Base-by-base conservation (phyloP, 2,329 filamentous ascomycete genomes). In the Scedosporium dehoogii region DNA sequence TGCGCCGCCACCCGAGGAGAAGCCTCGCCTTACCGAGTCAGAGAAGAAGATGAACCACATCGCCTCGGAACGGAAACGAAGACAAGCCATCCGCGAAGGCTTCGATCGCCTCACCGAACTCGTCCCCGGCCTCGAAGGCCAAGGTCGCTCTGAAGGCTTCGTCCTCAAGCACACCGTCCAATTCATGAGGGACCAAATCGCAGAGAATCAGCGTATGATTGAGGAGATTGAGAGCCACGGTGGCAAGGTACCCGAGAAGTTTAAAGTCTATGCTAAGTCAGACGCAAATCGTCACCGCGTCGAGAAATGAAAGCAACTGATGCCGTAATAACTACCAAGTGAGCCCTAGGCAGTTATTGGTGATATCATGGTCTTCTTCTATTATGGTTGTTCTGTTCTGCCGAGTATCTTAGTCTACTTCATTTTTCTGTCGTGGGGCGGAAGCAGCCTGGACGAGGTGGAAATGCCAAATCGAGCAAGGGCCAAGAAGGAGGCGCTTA, bases 51-150 rank as follows among this genome's bases (percentile, higher is more conserved):
- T 80, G 67, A 82, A 82, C 62, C 80, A 82, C 66, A 81, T 82
- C 65, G 78, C 78, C 60, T 82, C 80, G 78, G 75, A 80, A 69
- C 72, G 79, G 67, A 78, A 81, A 66, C 72, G 78, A 44, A 71
- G 78, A 33, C 72, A 78, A 64, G 89, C 88, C 14, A 96, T 96
- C 67, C 83, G 92, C 57, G 86, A 90, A 63, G 90, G 89, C 63
- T 96, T 96, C 72, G 91, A 96, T 73, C 83, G 86, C 41, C 81
- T 96, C 27, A 90, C 90, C 16, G 84, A 87, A 61, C 81, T 96
- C 38, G 90, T 96, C 0, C 92, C 92, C 0, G 91, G 90, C 0
- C 80, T 96, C 61, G 84, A 90, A 68, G 92, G 92, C 1, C 89
- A 92, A 70, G 92, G 89, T 1, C 85, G 91, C 56, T 94, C 90